Conservation (phyloP, 805 yeast genomes). For the Schizosaccharomyces pombe region DNA sequence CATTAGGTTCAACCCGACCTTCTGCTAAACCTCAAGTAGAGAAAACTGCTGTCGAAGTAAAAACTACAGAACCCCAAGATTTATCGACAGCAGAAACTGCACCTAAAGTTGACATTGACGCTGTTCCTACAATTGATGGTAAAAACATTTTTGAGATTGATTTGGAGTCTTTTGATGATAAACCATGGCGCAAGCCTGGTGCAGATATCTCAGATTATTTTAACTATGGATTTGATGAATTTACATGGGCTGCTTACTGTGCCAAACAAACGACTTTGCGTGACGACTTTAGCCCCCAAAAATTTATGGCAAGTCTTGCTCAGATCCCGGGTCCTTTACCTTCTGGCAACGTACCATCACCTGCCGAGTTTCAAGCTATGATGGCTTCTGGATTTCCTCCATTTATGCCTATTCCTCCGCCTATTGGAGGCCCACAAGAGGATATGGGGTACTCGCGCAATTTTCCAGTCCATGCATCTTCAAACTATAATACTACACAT, state of each 20-base stretch:
- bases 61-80: constrained; percentile 8
- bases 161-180: constrained; percentile 61
- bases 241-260: constrained; percentile 86
- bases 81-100: constrained; percentile 12
- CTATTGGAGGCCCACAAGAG: neutral
- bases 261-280: constrained; percentile 63
- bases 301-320: constrained; percentile 23
- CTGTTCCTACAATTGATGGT: constrained; percentile 54
- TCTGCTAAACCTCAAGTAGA: constrained; percentile 8
- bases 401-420: neutral
- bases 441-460: neutral
- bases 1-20: constrained; percentile 6
- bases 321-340: neutral
- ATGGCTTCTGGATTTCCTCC: neutral
- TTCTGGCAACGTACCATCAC: neutral
- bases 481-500: no score
- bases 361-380: neutral
- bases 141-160: constrained; percentile 61
- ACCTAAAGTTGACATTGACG: constrained; percentile 40
- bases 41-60: constrained; percentile 11
- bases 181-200: constrained; percentile 97
- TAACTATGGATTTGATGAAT: constrained; percentile 89
- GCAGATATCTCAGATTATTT: constrained; percentile 86
- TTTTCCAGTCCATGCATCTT: no score
- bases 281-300: constrained; percentile 62